Conservation (phyloP, 1,284 basidiomycete genomes). For the Cryptococcus sp. region DNA sequence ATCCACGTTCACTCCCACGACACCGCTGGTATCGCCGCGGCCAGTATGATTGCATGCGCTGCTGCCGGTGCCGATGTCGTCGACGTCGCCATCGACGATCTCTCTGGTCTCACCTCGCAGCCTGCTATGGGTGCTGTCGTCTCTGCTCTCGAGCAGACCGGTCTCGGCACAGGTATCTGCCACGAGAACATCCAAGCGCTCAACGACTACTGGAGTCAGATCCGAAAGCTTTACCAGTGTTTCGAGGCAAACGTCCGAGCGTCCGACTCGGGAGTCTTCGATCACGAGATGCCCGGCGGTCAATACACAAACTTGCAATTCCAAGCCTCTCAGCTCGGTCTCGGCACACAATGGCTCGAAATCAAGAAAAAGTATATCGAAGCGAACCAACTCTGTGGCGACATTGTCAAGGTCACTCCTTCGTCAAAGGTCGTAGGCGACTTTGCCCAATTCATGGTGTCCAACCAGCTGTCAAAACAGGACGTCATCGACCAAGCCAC, state of each 20-base stretch:
- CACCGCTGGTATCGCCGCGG: constrained; percentile 96
- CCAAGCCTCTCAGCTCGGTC: constrained; percentile 96
- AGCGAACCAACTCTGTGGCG: constrained; percentile 94
- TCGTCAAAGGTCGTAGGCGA: constrained; percentile 99
- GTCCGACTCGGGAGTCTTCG: constrained; percentile 95
- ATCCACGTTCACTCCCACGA: constrained; percentile 99
- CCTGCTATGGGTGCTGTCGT: constrained; percentile 97
- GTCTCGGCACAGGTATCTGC: constrained; percentile 92
- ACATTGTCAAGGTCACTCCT: constrained; percentile 99
- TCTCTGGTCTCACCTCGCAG: constrained; percentile 98
- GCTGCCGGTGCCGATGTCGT: constrained; percentile 96
- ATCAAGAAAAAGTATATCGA: constrained; percentile 99
- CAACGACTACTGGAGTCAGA: constrained; percentile 98
- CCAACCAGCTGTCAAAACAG: constrained; percentile 83
- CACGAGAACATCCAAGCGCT: constrained; percentile 97
- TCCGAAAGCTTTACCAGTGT: constrained; percentile 90
- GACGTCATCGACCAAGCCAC: constrained; percentile 85
- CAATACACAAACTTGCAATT: constrained; percentile 96
- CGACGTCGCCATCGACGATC: constrained; percentile 98
- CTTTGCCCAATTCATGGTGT: constrained; percentile 99
- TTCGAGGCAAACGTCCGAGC: constrained; percentile 99
- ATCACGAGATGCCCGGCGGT: constrained; percentile 99
- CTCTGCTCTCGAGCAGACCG: constrained; percentile 91
- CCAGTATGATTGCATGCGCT: constrained; percentile 94
- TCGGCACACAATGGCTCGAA: constrained; percentile 96